Base-by-base conservation (phyloP, 2,329 filamentous ascomycete species). In the Apiospora malaysiana region DNA sequence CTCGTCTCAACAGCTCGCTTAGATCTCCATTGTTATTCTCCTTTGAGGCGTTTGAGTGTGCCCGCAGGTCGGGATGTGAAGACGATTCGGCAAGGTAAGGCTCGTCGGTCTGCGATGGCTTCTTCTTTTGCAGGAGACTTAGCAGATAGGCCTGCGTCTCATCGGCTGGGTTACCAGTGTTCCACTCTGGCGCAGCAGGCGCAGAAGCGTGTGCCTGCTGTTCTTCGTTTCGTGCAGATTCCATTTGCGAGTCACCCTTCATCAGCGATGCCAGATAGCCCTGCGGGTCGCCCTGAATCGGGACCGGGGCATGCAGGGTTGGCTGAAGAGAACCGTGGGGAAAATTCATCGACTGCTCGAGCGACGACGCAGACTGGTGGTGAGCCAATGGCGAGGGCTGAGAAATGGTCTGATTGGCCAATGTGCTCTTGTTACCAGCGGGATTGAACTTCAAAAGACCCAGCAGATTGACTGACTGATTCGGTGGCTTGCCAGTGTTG, bases 101-200 rank as follows among this genome's bases (percentile, higher is more conserved):
- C 73, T 83, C 82, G 66, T 90, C 88, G 66, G 83, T 85, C 79
- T 91, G 89, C 71, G 86, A 85, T 16, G 90, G 89, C 82, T 92
- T 94, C 69, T 93, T 91, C 67, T 92, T 91, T 78, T 94, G 96
- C 74, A 99, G 88, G 71, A 98, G 86, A 76, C 94, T 92, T 73
- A 98, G 89, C 66, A 99, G 86, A 78, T 96, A 93, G 74, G 95
- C 91, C 81, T 97, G 93, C 5, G 94, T 93, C 80, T 94, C 92
- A 66, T 90, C 87, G 27, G 88, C 83, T 69, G 89, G 88, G 59
- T 88, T 84, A 45, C 84, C 83, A 37, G 84, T 81, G 73, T 81
- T 84, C 82, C 87, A 88, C 49, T 77, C 74, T 46, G 82, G 76
- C 51, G 75, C 67, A 56, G 77, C 65, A 73, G 72, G 23, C 37